These are phyloP conservation scores for Trichoderma sp. DNA, from an alignment of 2,329 filamentous ascomycete species.

Conservation along the genomic window DNA sequence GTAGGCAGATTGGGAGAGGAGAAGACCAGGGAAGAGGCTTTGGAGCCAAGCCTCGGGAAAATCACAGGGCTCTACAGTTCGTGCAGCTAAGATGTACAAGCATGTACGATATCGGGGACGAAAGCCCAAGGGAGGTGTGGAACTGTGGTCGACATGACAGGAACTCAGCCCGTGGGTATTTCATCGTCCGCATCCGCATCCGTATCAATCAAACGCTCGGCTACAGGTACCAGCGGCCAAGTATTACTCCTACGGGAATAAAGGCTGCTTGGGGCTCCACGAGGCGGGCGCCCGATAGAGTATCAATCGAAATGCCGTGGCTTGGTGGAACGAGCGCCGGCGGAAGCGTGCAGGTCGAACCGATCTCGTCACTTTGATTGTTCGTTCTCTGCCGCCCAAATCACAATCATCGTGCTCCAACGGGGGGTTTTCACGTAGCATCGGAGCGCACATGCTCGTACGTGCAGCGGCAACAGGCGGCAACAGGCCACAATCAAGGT, in stretches of 20 bases:
- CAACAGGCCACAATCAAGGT: background rate
- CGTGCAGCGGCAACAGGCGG: background rate
- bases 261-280: background rate
- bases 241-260: constrained; percentile 16
- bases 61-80: constrained; percentile 3
- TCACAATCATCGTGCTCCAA: background rate
- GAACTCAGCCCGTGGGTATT: background rate
- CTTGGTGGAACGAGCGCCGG: background rate
- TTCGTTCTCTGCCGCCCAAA: background rate
- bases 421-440: background rate
- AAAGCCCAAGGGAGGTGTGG: background rate
- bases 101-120: constrained; percentile 1
- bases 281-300: constrained; percentile 7
- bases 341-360: background rate
- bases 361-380: background rate
- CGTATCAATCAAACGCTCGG: background rate
- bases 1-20: background rate
- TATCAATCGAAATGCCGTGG: constrained; percentile 4
- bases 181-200: background rate
- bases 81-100: background rate
- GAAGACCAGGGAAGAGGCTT: background rate
- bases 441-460: background rate
- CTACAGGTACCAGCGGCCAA: background rate
- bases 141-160: background rate
- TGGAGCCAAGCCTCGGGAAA: constrained; percentile 12